Base-by-base conservation (phyloP, 371 early-diverging fungal genomes). In the Mucor saturninus region DNA sequence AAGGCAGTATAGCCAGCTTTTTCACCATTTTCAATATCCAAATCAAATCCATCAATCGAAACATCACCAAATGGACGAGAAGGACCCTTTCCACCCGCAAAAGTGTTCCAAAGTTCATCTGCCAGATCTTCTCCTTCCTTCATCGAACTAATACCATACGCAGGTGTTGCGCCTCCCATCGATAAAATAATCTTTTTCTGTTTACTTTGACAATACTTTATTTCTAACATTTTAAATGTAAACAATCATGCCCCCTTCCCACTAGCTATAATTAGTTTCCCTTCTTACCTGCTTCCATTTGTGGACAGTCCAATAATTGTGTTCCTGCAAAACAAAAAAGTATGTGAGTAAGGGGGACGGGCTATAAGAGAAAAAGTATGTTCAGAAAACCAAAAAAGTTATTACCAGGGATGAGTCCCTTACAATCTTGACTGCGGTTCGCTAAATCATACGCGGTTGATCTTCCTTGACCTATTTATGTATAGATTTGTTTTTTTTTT, bases 1-100 rank as follows among this genome's bases (percentile, higher is more conserved):
- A 79, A 77, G 31, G 76, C 76, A 0, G 75, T 65, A 59, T 90
- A 91, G 0, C 89, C 89, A 5, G 67, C 58, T 10, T 72, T 67
- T 14, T 69, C 66, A 15, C 89, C 86, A 54, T 85, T 84, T 54
- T 90, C 91, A 42, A 90, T 85, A 55, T 91, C 92, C 45, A 91
- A 69, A 64, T 91, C 91, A 43, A 90, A 79, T 0, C 91, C 91
- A 59, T 91, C 91, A 4, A 90, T 64, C 2, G 83, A 69, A 0
- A 83, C 86, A 51, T 79, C 75, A 5, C 86, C 88, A 69, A 91
- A 91, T 0, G 91, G 89, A 8, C 90, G 80, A 26, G 55, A 5
- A 78, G 66, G 9, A 31, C 21, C n/a, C 40, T 46, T 40, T 38
- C 89, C 91, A 40, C 81, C 86, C 8, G 85, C 74, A 65, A 86